Base-by-base conservation (phyloP, 169 alveolate species). In the Eimeria falciformis region DNA sequence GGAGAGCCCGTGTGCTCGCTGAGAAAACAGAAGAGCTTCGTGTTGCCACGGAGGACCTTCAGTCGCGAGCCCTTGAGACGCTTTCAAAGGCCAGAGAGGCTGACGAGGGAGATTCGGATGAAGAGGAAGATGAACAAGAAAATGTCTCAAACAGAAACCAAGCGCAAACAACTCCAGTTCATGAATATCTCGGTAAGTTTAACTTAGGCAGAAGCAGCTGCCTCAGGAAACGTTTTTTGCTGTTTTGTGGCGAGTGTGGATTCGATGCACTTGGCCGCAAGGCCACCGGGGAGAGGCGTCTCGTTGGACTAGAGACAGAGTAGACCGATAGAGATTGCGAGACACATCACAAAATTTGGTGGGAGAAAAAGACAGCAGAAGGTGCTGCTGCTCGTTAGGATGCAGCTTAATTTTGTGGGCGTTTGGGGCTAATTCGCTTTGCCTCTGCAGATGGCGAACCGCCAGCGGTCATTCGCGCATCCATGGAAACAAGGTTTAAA, bases 11-110 rank as follows among this genome's bases (percentile, higher is more conserved):
- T 6, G 84, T 68, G 62, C 17, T 40, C 29, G 25, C 25, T 27
- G 93, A 87, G 40, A 68, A 78, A 78, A 66, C 29, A 14, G 50
- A 14, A 17, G 91, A 82, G 45, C 77, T 82, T 25, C 79, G 45
- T 12, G 62, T 43, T 45, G 33, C 45, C 33, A 55, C 43, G 17
- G 69, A 33, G 23, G 5, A 25, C 29, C 33, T 82, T 40, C 91
- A 79, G 55, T 5, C 40, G 21, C 50, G 75, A 7, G 71, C 89
- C 21, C 46, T n/a, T 5, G 77, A 50, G 75, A 55, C 25, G n/a
- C 75, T 79, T 21, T 87, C 73, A 5, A 18, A n/a, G 27, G 69
- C 21, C 29, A 9, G 79, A 23, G 53, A 50, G 40, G 47, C 47
- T 3, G 91, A 68, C 9, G 81, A 37, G 14, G 82, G 69, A 23